Percentiles rank a stretch among this genome's conserved stretches.
phyloP scores from a whole-genome alignment of 495 filamentous ascomycete genomes.

The Aspergillus sclerotioniger region DNA sequence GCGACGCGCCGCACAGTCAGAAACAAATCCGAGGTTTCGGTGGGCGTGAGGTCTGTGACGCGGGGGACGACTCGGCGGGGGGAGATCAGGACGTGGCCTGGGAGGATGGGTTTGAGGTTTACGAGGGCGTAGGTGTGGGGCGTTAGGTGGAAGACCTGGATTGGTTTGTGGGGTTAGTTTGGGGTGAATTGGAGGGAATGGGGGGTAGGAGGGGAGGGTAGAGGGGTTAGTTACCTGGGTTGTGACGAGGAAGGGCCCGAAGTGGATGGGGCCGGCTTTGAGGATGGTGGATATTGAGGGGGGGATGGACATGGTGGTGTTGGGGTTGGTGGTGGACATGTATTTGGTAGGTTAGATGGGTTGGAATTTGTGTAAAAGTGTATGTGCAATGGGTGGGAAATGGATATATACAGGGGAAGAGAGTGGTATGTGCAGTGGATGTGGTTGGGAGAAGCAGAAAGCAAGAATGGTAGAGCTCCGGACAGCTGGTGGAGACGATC shows the following conservation, averaged over 20 bases:
- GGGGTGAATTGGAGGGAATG: not conserved
- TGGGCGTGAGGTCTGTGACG: slow-evolving; percentile 67
- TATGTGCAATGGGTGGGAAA: not conserved
- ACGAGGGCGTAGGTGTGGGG: slow-evolving; percentile 79
- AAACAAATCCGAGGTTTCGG: slow-evolving; percentile 84
- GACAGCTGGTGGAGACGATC: slow-evolving; percentile 1
- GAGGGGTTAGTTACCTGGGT: slow-evolving; percentile 33
- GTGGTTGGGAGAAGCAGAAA: not conserved
- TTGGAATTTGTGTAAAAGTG: not conserved
- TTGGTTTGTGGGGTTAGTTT: not conserved
- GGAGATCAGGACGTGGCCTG: slow-evolving; percentile 84
- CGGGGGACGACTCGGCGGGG: slow-evolving; percentile 61
- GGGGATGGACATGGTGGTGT: slow-evolving; percentile 18
- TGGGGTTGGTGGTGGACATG: slow-evolving; percentile 9
- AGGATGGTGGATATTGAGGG: slow-evolving; percentile 11
- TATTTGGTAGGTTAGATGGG: not conserved
- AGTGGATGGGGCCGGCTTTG: slow-evolving; percentile 40
- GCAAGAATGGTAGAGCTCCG: not conserved
- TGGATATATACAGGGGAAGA: not conserved
- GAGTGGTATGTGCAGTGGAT: slow-evolving; percentile 1
- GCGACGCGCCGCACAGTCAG: slow-evolving; percentile 76
- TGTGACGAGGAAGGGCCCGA: slow-evolving; percentile 48
- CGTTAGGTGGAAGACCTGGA: slow-evolving; percentile 79
- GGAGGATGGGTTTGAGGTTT: slow-evolving; percentile 91
- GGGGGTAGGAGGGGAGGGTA: not conserved